Evolutionary conservation across 305 asterid genomes (phyloP).

Genomic region (Plantago coronopus): DNA sequence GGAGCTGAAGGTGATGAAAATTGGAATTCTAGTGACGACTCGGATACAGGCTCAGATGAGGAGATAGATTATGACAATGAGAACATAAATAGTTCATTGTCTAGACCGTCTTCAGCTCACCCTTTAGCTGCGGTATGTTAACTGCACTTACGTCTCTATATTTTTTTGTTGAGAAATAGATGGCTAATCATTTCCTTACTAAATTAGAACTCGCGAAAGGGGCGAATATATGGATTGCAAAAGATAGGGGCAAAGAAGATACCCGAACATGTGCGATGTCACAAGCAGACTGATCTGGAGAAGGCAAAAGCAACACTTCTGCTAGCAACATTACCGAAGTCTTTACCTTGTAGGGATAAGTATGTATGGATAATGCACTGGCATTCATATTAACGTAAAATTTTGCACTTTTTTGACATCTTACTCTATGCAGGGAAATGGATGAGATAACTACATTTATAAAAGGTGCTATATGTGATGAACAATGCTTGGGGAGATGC

Average conservation of each 20-base stretch:
- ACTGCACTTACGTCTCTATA: conserved; percentile 11
- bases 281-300: conserved; percentile 84
- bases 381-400: conserved; percentile 3
- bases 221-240: conserved; percentile 74
- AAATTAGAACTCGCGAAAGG: conserved; percentile 76
- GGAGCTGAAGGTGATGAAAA: conserved; percentile 51
- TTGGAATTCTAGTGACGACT: conserved; percentile 54
- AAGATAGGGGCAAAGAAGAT: conserved; percentile 83
- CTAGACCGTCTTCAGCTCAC: conserved; percentile 41
- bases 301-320: conserved; percentile 86
- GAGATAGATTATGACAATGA: conserved; percentile 54
- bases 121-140: conserved; percentile 75
- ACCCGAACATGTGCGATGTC: conserved; percentile 83
- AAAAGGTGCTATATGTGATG: conserved; percentile 87
- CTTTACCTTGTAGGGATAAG: conserved; percentile 88
- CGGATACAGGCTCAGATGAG: conserved; percentile 52
- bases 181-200: conserved; percentile 23
- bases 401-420: conserved; percentile 22
- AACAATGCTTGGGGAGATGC: conserved; percentile 91
- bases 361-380: conserved; percentile 31
- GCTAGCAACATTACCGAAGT: conserved; percentile 84
- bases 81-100: conserved; percentile 29
- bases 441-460: conserved; percentile 77
- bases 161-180: conserved; percentile 26
- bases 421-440: conserved; percentile 64